Evolutionary conservation across 768 basidiomycete genomes (phyloP), one percentile per base, ranked within the genome.

Genomic region (Lactarius vividus): DNA sequence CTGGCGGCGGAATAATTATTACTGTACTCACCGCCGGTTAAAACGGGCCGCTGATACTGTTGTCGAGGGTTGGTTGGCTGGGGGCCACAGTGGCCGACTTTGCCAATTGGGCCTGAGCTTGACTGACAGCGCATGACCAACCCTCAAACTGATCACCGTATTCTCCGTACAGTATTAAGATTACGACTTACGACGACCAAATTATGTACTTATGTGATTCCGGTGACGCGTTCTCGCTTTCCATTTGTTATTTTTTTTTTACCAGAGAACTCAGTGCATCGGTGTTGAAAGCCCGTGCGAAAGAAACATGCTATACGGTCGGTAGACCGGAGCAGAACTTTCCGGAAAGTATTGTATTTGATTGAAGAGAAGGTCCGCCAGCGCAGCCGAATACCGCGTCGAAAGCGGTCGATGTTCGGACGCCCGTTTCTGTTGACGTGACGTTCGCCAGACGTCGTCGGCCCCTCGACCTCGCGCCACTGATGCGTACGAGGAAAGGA

Each of bases 321-420:
- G 11, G 35, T 40, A 28, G 26, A 10, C n/a, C 55, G 46, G 55
- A 37, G 33, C 44, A 57, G 46, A 49, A 33, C 28, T 49, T 31
- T 31, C 59, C 59, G 46, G 39, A 15, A n/a, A 56, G 44, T 46
- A 46, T 23, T 26, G 44, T 46, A 46, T 23, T 26, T 26, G 1
- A 26, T 39, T 31, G 56, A 54, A 49, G 57, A 54, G 56, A 59
- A 54, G 46, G 57, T 16, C 56, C 39, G 54, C 33, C 55, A 13
- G 52, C 42, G 65, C 61, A 66, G 40, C 65, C 65, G 65, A 66
- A 59, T 63, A 63, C 33, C 57, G 46, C n/a, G 15, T 55, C 61
- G 65, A n/a, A n/a, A n/a, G n/a, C n/a, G n/a, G n/a, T 63, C 61
- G 13, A 66, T 63, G 53, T 58, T 62, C 55, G 39, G 65, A 39